Base-by-base conservation (phyloP, 108 stramenopile species). In the Stephanodiscus minutulus region DNA sequence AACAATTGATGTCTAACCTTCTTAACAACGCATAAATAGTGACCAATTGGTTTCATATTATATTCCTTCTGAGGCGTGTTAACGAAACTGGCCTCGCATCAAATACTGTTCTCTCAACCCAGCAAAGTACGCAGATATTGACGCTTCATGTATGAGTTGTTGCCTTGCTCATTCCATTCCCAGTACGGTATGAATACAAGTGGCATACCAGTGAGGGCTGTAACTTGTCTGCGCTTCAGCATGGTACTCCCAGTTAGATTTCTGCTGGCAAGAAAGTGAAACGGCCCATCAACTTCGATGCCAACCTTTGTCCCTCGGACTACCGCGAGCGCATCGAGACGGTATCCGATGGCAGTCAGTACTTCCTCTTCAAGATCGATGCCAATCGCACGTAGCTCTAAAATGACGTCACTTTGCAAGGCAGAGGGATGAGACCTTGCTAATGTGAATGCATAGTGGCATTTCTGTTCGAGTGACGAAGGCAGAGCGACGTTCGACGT, bases 51-150 rank as follows among this genome's bases (percentile, higher is more conserved):
- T n/a, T n/a, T n/a, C n/a, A n/a, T n/a, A n/a, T n/a, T n/a, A n/a
- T n/a, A n/a, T n/a, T n/a, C n/a, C n/a, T n/a, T n/a, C n/a, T n/a
- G n/a, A n/a, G n/a, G n/a, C n/a, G n/a, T n/a, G n/a, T n/a, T n/a
- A n/a, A n/a, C n/a, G n/a, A n/a, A n/a, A n/a, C n/a, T n/a, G n/a
- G n/a, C n/a, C n/a, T n/a, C n/a, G n/a, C n/a, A 39, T 39, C 39
- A 39, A 39, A 3, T 13, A 24, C 50, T 52, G 22, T 27, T 53
- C 2, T 53, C 52, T 12, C 24, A 27, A 27, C 52, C 22, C 52
- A 53, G 5, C 52, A 53, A 53, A 53, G 52, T 25, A 53, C 52
- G 52, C 52, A 53, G 52, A 53, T 53, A 53, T 27, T 53, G 52
- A 11, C 25, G 52, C 11, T 27, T 53, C 52, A 25, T 53, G 52